Base-by-base conservation (phyloP, 805 yeast genomes). In the Torulaspora delbrueckii region DNA sequence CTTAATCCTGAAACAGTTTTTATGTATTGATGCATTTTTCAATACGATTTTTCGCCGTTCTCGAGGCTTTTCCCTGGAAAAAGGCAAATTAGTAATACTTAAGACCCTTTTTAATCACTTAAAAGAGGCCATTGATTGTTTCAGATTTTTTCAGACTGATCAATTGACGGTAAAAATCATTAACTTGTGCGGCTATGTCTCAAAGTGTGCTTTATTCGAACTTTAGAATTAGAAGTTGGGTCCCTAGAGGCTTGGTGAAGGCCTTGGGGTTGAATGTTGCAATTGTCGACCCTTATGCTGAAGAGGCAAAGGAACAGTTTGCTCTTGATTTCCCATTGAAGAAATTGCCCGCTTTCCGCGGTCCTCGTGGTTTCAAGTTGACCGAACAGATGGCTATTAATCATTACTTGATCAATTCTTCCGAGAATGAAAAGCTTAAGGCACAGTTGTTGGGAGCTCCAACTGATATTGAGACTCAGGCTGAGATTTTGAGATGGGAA, bases 361-460 rank as follows among this genome's bases (percentile, higher is more conserved):
- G 86, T 40, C 79, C 81, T 56, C 77, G 82, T 63, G 90, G 91
- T 49, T 79, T 71, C 75, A 82, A 82, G 68, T 73, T 85, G 63
- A 74, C 77, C 49, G 91, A 85, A 74, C 74, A 70, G 47, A 73
- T 82, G 62, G 90, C 93, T 50, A 67, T 85, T 59, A 59, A 74
- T 57, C 63, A 73, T 67, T 82, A 84, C 71, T 51, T 63, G 57
- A 63, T 70, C 40, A 55, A 60, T 43, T 58, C 71, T 4, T 58
- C 68, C 28, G 57, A 63, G 18, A 68, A 66, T 30, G 65, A 65
- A 48, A 58, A 71, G 64, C 42, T 58, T 12, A 58, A 63, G 48
- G 60, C 68, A 45, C 70, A 69, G 55, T 74, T 84, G 54, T 71
- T 79, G 54, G 97, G 96, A 60, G 45, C 49, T 2, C 50, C 51